phyloP scores from a whole-genome alignment of 805 yeast species.

The Sporopachydermia lactativora region DNA sequence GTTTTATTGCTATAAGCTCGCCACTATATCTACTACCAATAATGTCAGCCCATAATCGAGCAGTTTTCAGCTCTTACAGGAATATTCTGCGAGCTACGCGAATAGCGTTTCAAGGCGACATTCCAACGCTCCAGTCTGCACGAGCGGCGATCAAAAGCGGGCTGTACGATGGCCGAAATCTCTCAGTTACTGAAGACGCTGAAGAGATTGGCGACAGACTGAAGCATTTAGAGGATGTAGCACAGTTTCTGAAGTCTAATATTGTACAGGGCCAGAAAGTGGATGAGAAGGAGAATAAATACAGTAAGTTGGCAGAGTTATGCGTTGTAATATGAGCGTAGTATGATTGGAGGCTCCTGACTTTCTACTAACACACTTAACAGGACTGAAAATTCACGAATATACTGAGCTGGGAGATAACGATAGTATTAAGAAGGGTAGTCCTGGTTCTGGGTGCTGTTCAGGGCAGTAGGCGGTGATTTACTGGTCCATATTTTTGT shows the following conservation, averaged over 20 bases:
- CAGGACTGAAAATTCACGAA: slow-evolving; percentile 53
- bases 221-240: slow-evolving; percentile 52
- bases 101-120: slow-evolving; percentile 18
- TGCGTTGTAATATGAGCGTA: no score
- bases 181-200: slow-evolving; percentile 25
- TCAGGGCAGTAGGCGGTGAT: background rate
- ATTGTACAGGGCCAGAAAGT: slow-evolving; percentile 71
- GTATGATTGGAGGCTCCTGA: no score
- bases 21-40: no score
- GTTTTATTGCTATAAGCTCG: no score
- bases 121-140: slow-evolving; percentile 7
- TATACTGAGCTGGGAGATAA: slow-evolving; percentile 88
- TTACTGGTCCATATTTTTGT: no score
- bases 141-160: slow-evolving; percentile 10
- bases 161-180: slow-evolving; percentile 12
- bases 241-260: slow-evolving; percentile 51
- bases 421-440: slow-evolving; percentile 48
- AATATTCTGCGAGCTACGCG: slow-evolving; percentile 17
- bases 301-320: slow-evolving; percentile 17
- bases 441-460: background rate
- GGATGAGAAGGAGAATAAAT: slow-evolving; percentile 27
- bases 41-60: background rate
- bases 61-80: slow-evolving; percentile 13
- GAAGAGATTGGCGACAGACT: slow-evolving; percentile 34
- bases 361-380: no score